phyloP scores from a whole-genome alignment of 768 basidiomycete genomes.

The Suillus clintonianus region DNA sequence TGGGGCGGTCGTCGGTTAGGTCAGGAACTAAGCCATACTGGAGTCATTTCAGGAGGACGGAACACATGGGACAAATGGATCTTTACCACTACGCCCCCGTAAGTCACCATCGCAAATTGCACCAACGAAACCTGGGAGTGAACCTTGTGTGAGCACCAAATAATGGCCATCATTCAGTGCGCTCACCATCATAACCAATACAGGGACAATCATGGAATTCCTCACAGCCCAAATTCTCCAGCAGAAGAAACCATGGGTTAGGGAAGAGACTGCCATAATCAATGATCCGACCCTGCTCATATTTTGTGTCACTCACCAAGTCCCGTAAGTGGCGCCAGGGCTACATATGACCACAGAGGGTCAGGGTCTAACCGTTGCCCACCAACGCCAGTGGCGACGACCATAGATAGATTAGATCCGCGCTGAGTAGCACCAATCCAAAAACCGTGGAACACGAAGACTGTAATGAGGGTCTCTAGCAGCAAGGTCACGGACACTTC shows the following conservation, averaged over 20 bases:
- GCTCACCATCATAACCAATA: conserved; percentile 20
- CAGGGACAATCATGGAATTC: not conserved
- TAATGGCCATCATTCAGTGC: not conserved
- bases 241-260: conserved; percentile 23
- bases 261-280: conserved; percentile 11
- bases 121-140: conserved; percentile 20
- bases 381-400: conserved; percentile 6
- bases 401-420: conserved; percentile 9
- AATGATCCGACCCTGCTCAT: not conserved
- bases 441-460: conserved; percentile 13
- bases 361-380: conserved; percentile 1
- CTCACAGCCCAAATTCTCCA: conserved; percentile 20
- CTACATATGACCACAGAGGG: conserved; percentile 11
- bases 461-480: conserved; percentile 18
- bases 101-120: conserved; percentile 19
- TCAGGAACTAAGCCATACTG: conserved; percentile 15
- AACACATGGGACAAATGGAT: not conserved
- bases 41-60: not conserved
- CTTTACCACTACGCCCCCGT: conserved; percentile 5
- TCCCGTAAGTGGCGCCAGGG: conserved; percentile 10
- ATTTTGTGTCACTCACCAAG: conserved; percentile 15
- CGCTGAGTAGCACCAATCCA: conserved; percentile 5
- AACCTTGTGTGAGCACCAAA: not conserved
- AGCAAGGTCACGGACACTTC: conserved; percentile 15
- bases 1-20: not conserved